A percentile compares a stretch with the other conserved stretches of the same genome.
These are phyloP conservation scores for Pisolithus thermaeus DNA, from an alignment of 1,284 basidiomycete species.

Conservation along the genomic window DNA sequence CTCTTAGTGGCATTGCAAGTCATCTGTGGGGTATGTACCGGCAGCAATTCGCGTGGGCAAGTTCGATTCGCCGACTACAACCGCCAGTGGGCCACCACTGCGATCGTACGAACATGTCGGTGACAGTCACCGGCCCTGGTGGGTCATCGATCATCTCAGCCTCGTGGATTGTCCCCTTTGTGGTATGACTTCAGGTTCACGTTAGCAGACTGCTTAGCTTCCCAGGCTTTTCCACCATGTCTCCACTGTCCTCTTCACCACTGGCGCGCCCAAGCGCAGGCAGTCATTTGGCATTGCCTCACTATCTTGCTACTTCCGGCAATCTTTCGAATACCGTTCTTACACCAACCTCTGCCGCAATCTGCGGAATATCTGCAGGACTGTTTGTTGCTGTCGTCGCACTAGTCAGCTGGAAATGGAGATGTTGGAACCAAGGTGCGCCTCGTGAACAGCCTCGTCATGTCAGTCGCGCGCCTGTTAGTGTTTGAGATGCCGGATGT, in stretches of 20 bases:
- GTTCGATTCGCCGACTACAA: no score
- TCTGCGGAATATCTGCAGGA: constrained; percentile 45
- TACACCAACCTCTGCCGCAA: constrained; percentile 46
- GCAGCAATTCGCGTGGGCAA: no score
- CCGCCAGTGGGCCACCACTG: no score
- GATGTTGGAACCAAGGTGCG: constrained; percentile 33
- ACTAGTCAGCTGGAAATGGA: constrained; percentile 40
- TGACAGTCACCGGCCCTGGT: no score
- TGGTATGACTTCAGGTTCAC: neutral
- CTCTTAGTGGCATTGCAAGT: no score
- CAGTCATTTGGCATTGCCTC: neutral
- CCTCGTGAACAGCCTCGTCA: neutral
- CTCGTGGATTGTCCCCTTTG: neutral
- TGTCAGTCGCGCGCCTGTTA: neutral
- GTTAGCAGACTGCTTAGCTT: neutral
- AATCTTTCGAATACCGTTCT: neutral
- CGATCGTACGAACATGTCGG: no score
- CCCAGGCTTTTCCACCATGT: neutral
- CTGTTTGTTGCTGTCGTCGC: constrained; percentile 39
- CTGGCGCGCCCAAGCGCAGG: neutral
- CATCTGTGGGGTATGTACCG: no score
- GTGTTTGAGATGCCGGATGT: neutral
- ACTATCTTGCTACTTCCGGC: constrained; percentile 12
- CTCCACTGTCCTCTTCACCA: neutral
- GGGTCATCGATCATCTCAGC: neutral